Percentiles rank a stretch among this genome's conserved stretches.
These are phyloP conservation scores for Helichrysum umbraculigerum DNA, from an alignment of 129 eudicot species.

Conservation along the genomic window DNA sequence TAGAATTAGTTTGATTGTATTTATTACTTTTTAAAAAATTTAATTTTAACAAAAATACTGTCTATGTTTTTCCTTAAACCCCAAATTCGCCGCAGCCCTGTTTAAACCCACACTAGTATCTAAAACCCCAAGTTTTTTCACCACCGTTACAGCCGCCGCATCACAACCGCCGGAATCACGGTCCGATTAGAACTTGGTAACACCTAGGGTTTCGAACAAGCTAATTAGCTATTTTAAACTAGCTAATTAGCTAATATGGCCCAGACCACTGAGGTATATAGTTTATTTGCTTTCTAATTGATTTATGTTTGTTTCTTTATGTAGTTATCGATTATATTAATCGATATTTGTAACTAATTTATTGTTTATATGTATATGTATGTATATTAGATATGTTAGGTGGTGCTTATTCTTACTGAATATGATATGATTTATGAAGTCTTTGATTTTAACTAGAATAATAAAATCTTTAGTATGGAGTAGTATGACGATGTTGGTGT, in stretches of 20 bases:
- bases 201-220: background rate
- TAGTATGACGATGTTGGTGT: background rate
- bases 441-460: background rate
- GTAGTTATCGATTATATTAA: background rate
- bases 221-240: background rate
- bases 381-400: background rate
- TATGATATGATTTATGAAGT: no score
- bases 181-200: background rate
- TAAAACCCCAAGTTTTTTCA: background rate
- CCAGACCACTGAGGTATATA: slow-evolving; percentile 36
- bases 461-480: no score
- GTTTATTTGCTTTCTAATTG: background rate
- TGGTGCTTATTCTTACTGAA: background rate
- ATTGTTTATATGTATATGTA: background rate
- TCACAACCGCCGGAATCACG: background rate
- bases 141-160: slow-evolving; percentile 9
- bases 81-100: background rate
- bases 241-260: slow-evolving; percentile 23
- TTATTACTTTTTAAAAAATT: no score
- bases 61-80: slow-evolving; percentile 7
- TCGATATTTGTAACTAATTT: background rate
- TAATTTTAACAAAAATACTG: background rate
- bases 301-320: background rate
- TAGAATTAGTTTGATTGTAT: no score
- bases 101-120: background rate